phyloP scores from a whole-genome alignment of 805 yeast genomes.

The Wickerhamomyces alni region DNA sequence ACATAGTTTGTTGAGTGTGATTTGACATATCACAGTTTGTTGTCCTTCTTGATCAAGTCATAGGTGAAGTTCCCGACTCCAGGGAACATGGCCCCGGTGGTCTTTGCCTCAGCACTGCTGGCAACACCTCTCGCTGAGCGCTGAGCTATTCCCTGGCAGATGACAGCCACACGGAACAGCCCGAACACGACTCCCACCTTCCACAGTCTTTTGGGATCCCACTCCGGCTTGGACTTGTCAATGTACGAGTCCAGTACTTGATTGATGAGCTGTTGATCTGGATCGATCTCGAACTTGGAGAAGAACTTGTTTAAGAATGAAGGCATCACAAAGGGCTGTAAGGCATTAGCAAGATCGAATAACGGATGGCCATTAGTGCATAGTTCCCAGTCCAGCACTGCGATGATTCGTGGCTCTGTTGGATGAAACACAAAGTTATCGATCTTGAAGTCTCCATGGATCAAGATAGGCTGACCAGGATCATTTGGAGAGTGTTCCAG shows the following conservation, averaged over 20 bases:
- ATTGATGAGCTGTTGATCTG: constrained; percentile 9
- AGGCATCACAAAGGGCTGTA: constrained; percentile 49
- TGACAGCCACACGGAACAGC: constrained; percentile 46
- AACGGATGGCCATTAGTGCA: constrained; percentile 62
- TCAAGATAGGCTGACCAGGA: constrained; percentile 37
- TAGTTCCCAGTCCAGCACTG: constrained; percentile 61
- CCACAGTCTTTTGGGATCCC: constrained; percentile 35
- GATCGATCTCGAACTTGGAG: constrained; percentile 16
- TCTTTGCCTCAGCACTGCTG: constrained; percentile 43
- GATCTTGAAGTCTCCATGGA: constrained; percentile 61
- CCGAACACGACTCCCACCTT: constrained; percentile 50
- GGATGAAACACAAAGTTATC: constrained; percentile 61
- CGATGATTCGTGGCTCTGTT: constrained; percentile 40
- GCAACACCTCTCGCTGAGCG: constrained; percentile 47
- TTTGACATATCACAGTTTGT: neutral
- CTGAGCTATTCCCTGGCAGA: constrained; percentile 58
- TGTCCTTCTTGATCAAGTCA: neutral
- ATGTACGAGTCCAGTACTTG: constrained; percentile 16
- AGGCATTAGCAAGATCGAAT: constrained; percentile 52
- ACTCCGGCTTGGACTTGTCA: constrained; percentile 7
- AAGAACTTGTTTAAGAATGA: constrained; percentile 28
- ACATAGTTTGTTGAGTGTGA: no score
- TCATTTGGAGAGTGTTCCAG: constrained; percentile 40
- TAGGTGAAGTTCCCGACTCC: constrained; percentile 25
- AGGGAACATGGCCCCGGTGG: constrained; percentile 28